Evolutionary conservation across 345 rosid genomes (phyloP), one percentile per base, ranked within the genome.

Genomic region (Rhizophora mangle): DNA sequence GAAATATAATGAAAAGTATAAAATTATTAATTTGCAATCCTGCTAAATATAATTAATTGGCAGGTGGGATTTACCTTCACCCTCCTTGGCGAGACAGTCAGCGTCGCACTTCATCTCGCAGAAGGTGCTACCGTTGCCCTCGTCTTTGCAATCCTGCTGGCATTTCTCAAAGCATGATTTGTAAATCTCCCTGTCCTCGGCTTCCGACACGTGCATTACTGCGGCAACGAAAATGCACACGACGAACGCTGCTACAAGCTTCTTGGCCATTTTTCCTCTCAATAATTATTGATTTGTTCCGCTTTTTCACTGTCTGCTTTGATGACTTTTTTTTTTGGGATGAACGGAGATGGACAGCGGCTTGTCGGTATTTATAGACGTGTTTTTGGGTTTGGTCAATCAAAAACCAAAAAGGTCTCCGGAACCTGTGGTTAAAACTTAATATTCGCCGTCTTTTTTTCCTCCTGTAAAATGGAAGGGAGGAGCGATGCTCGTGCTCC

Each of bases 91-190:
- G 6, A 29, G 6, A 36, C 82, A 73, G 29, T 73, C 77, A 2
- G 67, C 1, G 70, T 83, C 84, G 30, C 86, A 78, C 60, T 68
- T 78, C 79, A 80, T 69, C 70, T 83, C 82, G 60, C 84, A 80
- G 46, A 56, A 64, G 63, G 67, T 26, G 62, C 36, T 6, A 16
- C 81, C 79, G 0, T 36, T 66, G 26, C 70, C 76, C 3, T 34
- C 73, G 4, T 21, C 49, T 27, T 31, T 36, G 77, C 83, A 82
- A 22, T 66, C 63, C 13, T 6, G n/a, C 5, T 29, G 15, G 68
- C 82, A 79, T 3, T 21, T 13, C 21, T 43, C 29, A 34, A 57
- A 60, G 63, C 79, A 74, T 2, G 21, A 4, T 1, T 2, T 51
- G 75, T 34, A 69, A 16, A 5, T 16, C 10, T 31, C 22, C 34